These are phyloP conservation scores for Petasospora fabianii DNA, from an alignment of 1,139 yeast genomes.

Conservation along the genomic window DNA sequence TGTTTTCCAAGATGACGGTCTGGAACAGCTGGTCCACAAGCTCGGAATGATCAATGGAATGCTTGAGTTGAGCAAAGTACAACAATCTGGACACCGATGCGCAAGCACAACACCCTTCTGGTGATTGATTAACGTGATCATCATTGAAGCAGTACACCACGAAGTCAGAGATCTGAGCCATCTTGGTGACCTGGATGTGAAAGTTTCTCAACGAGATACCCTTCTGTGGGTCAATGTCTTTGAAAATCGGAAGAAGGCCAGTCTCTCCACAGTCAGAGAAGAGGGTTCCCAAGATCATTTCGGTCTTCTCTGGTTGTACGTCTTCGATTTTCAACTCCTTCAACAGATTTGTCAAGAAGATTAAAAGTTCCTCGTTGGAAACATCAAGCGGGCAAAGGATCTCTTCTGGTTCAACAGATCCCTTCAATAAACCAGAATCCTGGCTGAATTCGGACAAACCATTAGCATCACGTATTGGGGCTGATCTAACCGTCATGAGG, in stretches of 20 bases:
- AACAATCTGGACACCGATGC: constrained; percentile 45
- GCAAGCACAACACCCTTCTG: constrained; percentile 32
- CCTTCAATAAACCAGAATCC: constrained; percentile 51
- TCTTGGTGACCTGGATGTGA: constrained; percentile 70
- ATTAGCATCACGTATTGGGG: constrained; percentile 27
- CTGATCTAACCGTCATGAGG: constrained; percentile 41
- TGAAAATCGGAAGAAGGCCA: constrained; percentile 49
- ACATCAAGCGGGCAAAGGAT: constrained; percentile 43
- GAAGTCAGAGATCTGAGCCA: constrained; percentile 66
- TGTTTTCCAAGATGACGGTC: constrained; percentile 20
- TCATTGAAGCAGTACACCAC: constrained; percentile 55
- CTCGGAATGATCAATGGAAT: constrained; percentile 31
- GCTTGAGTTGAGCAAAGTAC: constrained; percentile 51
- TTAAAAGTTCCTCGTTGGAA: constrained; percentile 17
- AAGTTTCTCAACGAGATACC: constrained; percentile 75
- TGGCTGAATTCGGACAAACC: constrained; percentile 30
- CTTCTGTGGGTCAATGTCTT: constrained; percentile 56
- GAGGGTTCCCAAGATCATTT: constrained; percentile 28
- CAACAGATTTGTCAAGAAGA: constrained; percentile 17
- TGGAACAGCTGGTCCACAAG: constrained; percentile 21
- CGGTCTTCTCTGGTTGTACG: constrained; percentile 15
- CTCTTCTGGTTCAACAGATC: constrained; percentile 59
- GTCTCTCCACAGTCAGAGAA: constrained; percentile 41
- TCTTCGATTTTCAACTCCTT: constrained; percentile 23
- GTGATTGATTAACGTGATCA: constrained; percentile 29